Conservation (phyloP, 2,329 filamentous ascomycete genomes). For the Curvularia sp. region DNA sequence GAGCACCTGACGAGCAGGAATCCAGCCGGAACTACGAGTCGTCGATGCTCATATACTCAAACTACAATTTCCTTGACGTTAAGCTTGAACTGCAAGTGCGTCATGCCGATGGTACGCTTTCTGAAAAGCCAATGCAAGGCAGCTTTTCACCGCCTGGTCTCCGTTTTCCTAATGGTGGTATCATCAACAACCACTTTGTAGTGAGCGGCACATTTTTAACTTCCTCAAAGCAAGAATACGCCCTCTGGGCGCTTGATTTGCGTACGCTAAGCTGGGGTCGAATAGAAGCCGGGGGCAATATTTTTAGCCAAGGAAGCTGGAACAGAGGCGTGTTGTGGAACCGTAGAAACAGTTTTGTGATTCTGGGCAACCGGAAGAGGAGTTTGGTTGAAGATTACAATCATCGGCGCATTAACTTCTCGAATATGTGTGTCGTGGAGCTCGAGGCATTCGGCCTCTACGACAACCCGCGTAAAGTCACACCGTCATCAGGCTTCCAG, state of each 20-base stretch:
- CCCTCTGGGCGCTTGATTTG: conserved; percentile 91
- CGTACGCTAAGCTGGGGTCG: conserved; percentile 90
- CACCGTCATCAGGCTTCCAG: conserved; percentile 80
- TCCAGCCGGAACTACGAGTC: conserved; percentile 54
- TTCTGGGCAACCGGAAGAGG: conserved; percentile 90
- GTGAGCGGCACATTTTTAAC: conserved; percentile 97
- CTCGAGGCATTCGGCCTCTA: conserved; percentile 96
- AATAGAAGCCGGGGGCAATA: conserved; percentile 89
- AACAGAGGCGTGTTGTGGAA: conserved; percentile 95
- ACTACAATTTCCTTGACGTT: conserved; percentile 98
- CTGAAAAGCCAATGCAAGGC: conserved; percentile 88
- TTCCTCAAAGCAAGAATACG: conserved; percentile 97
- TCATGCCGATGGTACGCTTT: conserved; percentile 79
- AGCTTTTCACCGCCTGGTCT: conserved; percentile 88
- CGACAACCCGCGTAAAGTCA: conserved; percentile 84
- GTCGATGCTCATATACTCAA: conserved; percentile 95
- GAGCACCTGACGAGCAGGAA: conserved; percentile 39
- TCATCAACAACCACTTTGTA: conserved; percentile 95
- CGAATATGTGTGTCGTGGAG: conserved; percentile 95
- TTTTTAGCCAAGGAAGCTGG: conserved; percentile 98
- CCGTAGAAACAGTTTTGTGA: conserved; percentile 91
- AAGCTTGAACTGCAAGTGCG: conserved; percentile 93
- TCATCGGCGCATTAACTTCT: conserved; percentile 95
- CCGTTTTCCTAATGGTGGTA: conserved; percentile 92
- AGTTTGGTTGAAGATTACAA: conserved; percentile 98